These are phyloP conservation scores for Protomyces lactucae-debilis DNA, from an alignment of 1,139 yeast species.

Conservation along the genomic window DNA sequence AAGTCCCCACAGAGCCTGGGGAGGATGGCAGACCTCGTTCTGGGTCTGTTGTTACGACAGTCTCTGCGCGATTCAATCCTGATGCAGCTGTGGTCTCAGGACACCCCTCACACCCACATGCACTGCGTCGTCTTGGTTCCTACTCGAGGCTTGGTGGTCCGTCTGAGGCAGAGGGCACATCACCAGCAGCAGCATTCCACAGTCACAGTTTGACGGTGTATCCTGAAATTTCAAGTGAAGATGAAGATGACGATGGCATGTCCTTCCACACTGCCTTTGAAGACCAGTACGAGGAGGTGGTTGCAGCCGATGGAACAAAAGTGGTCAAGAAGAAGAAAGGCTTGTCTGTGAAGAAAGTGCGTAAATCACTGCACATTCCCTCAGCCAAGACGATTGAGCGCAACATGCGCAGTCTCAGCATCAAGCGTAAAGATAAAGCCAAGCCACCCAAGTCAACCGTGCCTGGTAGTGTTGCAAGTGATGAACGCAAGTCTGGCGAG, in stretches of 20 bases:
- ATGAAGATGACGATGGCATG: slow-evolving; percentile 6
- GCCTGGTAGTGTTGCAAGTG: background rate
- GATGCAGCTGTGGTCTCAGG: background rate
- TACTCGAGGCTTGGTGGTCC: background rate
- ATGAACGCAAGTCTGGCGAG: slow-evolving; percentile 8
- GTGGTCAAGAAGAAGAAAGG: slow-evolving; percentile 22
- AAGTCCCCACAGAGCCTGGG: background rate
- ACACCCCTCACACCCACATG: background rate
- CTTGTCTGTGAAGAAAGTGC: slow-evolving; percentile 15
- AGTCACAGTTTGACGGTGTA: background rate
- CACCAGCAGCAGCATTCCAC: background rate
- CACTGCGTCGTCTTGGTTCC: background rate
- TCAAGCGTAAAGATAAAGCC: slow-evolving; percentile 15
- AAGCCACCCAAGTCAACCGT: background rate
- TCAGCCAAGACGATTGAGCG: slow-evolving; percentile 22
- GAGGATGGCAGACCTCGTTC: background rate
- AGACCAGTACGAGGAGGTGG: slow-evolving; percentile 14
- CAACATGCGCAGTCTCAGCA: slow-evolving; percentile 21
- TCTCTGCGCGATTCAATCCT: background rate
- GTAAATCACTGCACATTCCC: slow-evolving; percentile 20
- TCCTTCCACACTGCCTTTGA: slow-evolving; percentile 25
- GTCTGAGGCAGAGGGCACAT: background rate
- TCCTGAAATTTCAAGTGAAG: slow-evolving; percentile 8
- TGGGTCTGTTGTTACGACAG: background rate
- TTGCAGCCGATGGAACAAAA: slow-evolving; percentile 11